Evolutionary conservation across 352 stramenopile genomes (phyloP).

Genomic region (Blastocystis sp.): DNA sequence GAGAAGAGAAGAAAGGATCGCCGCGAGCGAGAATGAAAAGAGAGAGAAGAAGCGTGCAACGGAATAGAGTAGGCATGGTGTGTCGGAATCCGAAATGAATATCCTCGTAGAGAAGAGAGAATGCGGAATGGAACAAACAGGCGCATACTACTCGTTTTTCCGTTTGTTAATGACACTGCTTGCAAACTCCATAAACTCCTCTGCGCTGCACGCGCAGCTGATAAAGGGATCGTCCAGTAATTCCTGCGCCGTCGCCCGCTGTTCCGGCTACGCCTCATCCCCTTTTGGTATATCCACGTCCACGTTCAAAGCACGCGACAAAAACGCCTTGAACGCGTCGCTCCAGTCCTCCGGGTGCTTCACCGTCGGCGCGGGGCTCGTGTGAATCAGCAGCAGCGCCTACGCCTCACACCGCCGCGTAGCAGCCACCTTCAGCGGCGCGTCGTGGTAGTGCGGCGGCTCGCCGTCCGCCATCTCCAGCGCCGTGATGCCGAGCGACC

Average conservation of each 20-base stretch:
- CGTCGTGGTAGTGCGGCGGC: conserved; percentile 84
- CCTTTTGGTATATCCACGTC: conserved; percentile 63
- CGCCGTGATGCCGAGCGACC: conserved; percentile 78
- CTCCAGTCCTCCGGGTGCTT: conserved; percentile 79
- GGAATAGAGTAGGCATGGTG: no score
- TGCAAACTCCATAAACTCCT: conserved; percentile 75
- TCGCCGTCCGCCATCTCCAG: conserved; percentile 86
- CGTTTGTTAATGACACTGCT: conserved; percentile 22
- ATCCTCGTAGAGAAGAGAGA: no score
- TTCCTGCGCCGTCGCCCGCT: conserved; percentile 80
- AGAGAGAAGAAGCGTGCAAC: not conserved
- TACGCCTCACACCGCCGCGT: conserved; percentile 52
- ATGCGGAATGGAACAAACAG: not conserved
- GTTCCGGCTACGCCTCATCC: conserved; percentile 69
- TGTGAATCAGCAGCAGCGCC: conserved; percentile 76
- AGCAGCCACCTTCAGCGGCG: conserved; percentile 76
- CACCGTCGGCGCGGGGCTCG: conserved; percentile 80
- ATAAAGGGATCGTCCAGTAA: conserved; percentile 86
- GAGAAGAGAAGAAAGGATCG: conserved; percentile 59
- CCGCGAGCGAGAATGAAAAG: not conserved
- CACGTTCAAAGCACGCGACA: conserved; percentile 80
- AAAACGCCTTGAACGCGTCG: conserved; percentile 79
- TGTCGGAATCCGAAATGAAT: no score
- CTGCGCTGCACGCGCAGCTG: conserved; percentile 72
- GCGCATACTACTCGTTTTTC: not conserved